Percentiles rank a stretch among this genome's conserved stretches.
phyloP scores from a whole-genome alignment of 169 alveolate species.

The Cryptosporidium sp. region DNA sequence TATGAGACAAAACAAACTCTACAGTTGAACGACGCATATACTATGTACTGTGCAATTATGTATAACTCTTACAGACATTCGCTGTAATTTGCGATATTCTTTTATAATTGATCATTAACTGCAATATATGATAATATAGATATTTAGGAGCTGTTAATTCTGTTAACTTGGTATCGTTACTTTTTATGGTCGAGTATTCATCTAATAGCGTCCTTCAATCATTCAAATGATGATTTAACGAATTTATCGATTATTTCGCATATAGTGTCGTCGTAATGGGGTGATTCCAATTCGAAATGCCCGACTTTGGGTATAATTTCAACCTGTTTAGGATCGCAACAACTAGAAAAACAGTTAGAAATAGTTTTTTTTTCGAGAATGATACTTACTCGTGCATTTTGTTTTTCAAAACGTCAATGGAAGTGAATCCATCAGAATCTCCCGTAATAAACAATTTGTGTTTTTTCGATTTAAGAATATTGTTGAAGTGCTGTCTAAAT shows the following conservation, averaged over 20 bases:
- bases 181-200: neutral
- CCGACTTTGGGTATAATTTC: slow-evolving; percentile 76
- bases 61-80: neutral
- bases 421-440: slow-evolving; percentile 78
- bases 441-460: slow-evolving; percentile 81
- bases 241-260: slow-evolving; percentile 15
- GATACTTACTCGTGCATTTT: slow-evolving; percentile 76
- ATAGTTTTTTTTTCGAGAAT: neutral
- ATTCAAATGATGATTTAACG: neutral
- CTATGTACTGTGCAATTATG: neutral
- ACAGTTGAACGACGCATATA: neutral
- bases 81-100: neutral
- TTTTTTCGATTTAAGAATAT: slow-evolving; percentile 63
- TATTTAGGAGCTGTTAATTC: neutral
- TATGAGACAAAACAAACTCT: neutral
- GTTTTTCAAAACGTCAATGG: slow-evolving; percentile 58
- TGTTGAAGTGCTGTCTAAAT: slow-evolving; percentile 78
- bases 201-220: neutral
- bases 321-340: slow-evolving; percentile 76
- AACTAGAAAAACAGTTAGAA: slow-evolving; percentile 43
- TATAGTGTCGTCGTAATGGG: slow-evolving; percentile 31
- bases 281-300: slow-evolving; percentile 79
- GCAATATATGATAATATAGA: neutral
- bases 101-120: neutral
- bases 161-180: neutral